Percentiles rank a stretch among this genome's conserved stretches.
Conservation (phyloP, 2,329 filamentous ascomycete species). For the Colletotrichum lupini region DNA sequence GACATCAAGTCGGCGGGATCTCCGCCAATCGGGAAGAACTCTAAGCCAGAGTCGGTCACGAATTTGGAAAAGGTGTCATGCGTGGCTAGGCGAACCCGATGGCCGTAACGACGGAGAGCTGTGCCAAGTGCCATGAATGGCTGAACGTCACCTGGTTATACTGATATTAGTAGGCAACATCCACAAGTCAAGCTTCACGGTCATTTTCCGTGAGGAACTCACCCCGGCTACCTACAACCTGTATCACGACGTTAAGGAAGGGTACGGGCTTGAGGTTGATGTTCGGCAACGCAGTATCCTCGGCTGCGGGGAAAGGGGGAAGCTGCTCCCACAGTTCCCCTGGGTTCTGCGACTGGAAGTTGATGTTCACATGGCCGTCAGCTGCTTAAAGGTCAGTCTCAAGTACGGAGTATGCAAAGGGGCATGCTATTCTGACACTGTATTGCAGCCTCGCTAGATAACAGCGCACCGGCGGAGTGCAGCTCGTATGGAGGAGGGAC, state of each 20-base stretch:
- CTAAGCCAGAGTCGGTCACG: constrained; percentile 57
- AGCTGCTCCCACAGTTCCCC: constrained; percentile 5
- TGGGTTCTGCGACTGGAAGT: neutral
- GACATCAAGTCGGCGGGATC: constrained; percentile 56
- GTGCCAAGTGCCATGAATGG: constrained; percentile 60
- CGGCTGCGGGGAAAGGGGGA: neutral
- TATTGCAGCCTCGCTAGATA: constrained; percentile 5
- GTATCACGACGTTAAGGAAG: constrained; percentile 34
- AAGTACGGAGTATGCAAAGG: neutral
- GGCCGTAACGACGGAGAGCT: constrained; percentile 52
- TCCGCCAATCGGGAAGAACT: constrained; percentile 65
- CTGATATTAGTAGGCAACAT: neutral
- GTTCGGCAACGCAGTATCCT: neutral
- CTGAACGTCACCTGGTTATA: constrained; percentile 55
- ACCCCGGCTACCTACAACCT: constrained; percentile 37
- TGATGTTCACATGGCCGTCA: neutral
- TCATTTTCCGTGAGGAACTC: neutral
- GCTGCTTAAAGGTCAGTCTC: neutral
- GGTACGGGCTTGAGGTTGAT: neutral
- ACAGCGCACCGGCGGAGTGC: constrained; percentile 19
- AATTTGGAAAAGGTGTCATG: constrained; percentile 62
- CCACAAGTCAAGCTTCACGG: neutral
- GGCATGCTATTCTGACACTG: neutral
- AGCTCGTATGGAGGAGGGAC: constrained; percentile 13
- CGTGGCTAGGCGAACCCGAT: constrained; percentile 57